These are phyloP conservation scores for Takashimella tepidaria DNA, from an alignment of 1,284 basidiomycete species.

Conservation along the genomic window DNA sequence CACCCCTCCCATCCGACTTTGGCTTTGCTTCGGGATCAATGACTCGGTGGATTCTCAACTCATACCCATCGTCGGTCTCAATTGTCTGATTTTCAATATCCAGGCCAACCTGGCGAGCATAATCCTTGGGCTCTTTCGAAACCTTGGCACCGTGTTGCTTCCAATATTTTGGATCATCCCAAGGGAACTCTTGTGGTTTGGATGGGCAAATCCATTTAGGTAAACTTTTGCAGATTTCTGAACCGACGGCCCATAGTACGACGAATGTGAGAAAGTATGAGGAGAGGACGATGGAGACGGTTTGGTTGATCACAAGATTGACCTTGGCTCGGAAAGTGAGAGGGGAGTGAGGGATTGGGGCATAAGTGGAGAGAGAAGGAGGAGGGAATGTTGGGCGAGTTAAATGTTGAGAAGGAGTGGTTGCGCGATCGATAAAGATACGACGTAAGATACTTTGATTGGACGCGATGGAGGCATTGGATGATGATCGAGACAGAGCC, in stretches of 20 bases:
- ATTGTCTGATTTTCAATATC: conserved; percentile 57
- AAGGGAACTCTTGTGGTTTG: conserved; percentile 43
- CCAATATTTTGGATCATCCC: conserved; percentile 55
- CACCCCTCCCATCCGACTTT: conserved; percentile 48
- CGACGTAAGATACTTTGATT: conserved; percentile 36
- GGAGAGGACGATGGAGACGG: conserved; percentile 51
- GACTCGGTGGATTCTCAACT: conserved; percentile 54
- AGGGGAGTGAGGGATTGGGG: conserved; percentile 35
- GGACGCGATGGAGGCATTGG: conserved; percentile 26
- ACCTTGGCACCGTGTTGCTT: conserved; percentile 50
- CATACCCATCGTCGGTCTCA: conserved; percentile 58
- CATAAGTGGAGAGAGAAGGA: conserved; percentile 42
- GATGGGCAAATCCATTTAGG: conserved; percentile 36
- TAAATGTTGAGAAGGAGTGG: conserved; percentile 45
- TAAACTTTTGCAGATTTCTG: conserved; percentile 33
- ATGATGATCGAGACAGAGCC: conserved; percentile 26
- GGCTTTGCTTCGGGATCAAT: conserved; percentile 50
- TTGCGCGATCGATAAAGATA: conserved; percentile 45
- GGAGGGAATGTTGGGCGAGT: conserved; percentile 47
- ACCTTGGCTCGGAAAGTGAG: conserved; percentile 31
- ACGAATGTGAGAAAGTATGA: conserved; percentile 52
- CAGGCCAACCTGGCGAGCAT: conserved; percentile 55
- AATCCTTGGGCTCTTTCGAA: conserved; percentile 56
- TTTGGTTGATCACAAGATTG: conserved; percentile 50
- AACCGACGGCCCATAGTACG: conserved; percentile 46